phyloP scores from a whole-genome alignment of 495 filamentous ascomycete species.

The Lepidopterella palustris region DNA sequence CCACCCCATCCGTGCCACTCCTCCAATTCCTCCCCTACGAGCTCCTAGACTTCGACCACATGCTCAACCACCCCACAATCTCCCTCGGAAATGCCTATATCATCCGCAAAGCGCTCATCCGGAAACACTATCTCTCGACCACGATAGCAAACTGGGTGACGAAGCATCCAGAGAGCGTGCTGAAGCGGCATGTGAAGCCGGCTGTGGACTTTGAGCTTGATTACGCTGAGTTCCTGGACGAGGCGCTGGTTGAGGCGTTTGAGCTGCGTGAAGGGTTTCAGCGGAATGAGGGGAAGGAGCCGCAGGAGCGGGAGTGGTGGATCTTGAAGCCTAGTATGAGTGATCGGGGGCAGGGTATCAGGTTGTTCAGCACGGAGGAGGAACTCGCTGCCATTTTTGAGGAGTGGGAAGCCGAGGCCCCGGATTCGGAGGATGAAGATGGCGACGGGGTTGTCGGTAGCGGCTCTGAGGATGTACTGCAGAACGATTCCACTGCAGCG shows the following conservation, averaged over 20 bases:
- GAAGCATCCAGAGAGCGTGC: conserved; percentile 67
- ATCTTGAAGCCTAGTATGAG: conserved; percentile 97
- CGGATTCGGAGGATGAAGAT: conserved; percentile 52
- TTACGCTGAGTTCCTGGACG: conserved; percentile 93
- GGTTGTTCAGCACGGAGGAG: conserved; percentile 75
- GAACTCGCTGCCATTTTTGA: conserved; percentile 81
- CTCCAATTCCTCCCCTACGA: conserved; percentile 89
- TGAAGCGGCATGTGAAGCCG: conserved; percentile 63
- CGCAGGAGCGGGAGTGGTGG: conserved; percentile 78
- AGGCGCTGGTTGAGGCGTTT: conserved; percentile 81
- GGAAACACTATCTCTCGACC: conserved; percentile 84
- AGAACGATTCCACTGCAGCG: no score
- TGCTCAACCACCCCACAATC: conserved; percentile 51
- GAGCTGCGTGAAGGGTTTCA: conserved; percentile 72
- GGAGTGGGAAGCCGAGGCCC: conserved; percentile 61
- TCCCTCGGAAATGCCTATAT: conserved; percentile 75
- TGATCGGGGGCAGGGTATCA: conserved; percentile 86
- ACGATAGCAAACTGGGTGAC: conserved; percentile 73
- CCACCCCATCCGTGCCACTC: conserved; percentile 43
- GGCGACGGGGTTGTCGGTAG: conserved; percentile 29
- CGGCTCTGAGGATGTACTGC: no score
- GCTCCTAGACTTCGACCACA: conserved; percentile 69
- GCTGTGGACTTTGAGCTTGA: conserved; percentile 85
- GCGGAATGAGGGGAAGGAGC: conserved; percentile 47
- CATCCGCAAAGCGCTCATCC: conserved; percentile 93